Percentiles rank a stretch among this genome's conserved stretches.
phyloP scores from a whole-genome alignment of 192 early-diverging fungal genomes.

The Thoreauomyces humboldtii region DNA sequence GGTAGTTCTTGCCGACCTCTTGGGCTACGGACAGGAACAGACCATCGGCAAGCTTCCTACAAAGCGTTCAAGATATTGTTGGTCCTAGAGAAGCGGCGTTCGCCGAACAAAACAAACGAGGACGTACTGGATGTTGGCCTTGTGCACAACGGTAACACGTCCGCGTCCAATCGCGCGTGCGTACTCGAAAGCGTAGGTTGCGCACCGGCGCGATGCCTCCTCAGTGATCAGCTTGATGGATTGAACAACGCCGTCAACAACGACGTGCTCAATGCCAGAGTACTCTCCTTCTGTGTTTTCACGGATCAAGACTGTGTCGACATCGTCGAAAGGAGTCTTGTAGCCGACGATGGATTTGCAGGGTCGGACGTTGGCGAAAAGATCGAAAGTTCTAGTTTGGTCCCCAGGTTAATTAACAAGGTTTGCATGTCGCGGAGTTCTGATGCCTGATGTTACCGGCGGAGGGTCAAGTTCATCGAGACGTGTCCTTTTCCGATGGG shows the following conservation, averaged over 20 bases:
- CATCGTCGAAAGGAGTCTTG: constrained; percentile 94
- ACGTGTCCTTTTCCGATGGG: constrained; percentile 99
- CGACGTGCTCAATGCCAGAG: constrained; percentile 89
- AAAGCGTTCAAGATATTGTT: not conserved
- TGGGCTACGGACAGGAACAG: constrained; percentile 92
- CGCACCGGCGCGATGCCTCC: constrained; percentile 87
- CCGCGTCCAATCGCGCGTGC: constrained; percentile 85
- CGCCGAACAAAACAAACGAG: not conserved
- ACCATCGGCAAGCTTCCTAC: constrained; percentile 89
- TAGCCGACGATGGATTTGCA: constrained; percentile 96
- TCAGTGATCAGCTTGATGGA: constrained; percentile 99
- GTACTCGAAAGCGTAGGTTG: constrained; percentile 94
- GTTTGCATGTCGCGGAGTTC: too few species aligned
- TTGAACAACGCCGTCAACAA: constrained; percentile 96
- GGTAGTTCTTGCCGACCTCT: constrained; percentile 89
- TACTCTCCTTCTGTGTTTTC: constrained; percentile 99
- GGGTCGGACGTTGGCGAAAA: constrained; percentile 97
- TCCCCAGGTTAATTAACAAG: too few species aligned
- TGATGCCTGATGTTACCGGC: constrained; percentile 41
- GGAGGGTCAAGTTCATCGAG: constrained; percentile 76
- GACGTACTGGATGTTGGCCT: constrained; percentile 70
- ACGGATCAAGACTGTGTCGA: constrained; percentile 97
- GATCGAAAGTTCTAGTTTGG: constrained; percentile 94
- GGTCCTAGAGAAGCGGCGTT: not conserved
- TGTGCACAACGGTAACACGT: constrained; percentile 96